Base-by-base conservation (phyloP, 2,329 filamentous ascomycete genomes). In the Fusarium devonianum region DNA sequence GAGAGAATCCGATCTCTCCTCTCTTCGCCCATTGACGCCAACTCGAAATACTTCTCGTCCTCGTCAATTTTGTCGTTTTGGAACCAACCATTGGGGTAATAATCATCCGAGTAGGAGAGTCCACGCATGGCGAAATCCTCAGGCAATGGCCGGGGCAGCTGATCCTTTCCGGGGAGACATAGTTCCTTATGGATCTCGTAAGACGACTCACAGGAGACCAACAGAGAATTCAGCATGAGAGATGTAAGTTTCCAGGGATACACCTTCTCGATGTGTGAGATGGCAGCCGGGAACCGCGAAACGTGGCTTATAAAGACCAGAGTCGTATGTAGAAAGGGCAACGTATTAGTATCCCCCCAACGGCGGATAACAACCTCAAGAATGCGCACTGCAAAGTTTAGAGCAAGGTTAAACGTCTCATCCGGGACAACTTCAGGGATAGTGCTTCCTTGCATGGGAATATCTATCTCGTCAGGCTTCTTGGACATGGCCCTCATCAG, bases 121-220 rank as follows among this genome's bases (percentile, higher is more conserved):
- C 88, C 88, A 1, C 85, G 77, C 45, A 90, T 78, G 0, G 81
- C 77, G 56, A 83, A 89, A 52, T 92, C 88, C 37, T 91, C 88
- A 0, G 86, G 85, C 0, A 91, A 67, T 0, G 87, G 86, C 1
- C 78, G 73, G 2, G 75, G 75, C 0, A 75, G 66, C 2, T 71
- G 69, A 21, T 75, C 69, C 28, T 72, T 73, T 2, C 74, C 74
- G 3, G 73, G 72, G 1, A 70, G 64, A 0, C 82, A 81, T 47
- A 88, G 85, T 0, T 70, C 63, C 1, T 64, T 72, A 22, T 72
- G 70, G 51, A 83, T 70, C 18, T 74, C 65, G 3, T 65, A 64
- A 3, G 68, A 45, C 12, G 61, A 68, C 7, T 65, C 62, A 22
- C 59, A 62, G 0, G 60, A 63, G 3, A 62, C 49, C 16, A 70